phyloP scores from a whole-genome alignment of 768 basidiomycete species.

The Tricholoma furcatifolium region DNA sequence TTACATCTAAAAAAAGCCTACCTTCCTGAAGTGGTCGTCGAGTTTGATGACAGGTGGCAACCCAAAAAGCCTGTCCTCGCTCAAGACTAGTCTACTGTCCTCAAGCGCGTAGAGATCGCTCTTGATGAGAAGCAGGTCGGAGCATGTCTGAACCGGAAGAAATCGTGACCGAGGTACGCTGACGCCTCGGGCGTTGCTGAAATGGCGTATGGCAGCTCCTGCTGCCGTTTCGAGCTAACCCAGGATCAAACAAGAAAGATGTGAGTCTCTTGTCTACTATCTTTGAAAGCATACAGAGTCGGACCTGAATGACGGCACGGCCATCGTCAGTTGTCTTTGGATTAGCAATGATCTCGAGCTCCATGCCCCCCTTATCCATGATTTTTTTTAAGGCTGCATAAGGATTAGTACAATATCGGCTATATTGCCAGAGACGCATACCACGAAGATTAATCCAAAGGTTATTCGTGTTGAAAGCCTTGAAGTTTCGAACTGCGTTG shows the following conservation, averaged over 20 bases:
- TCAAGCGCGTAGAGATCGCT: conserved; percentile 75
- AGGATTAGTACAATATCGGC: not conserved
- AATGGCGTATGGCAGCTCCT: conserved; percentile 83
- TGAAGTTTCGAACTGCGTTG: conserved; percentile 62
- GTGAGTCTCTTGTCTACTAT: not conserved
- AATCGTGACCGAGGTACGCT: conserved; percentile 84
- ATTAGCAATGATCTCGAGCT: conserved; percentile 82
- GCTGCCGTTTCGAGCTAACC: conserved; percentile 70
- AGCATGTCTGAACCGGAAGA: conserved; percentile 73
- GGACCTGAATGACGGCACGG: conserved; percentile 63
- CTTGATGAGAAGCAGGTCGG: conserved; percentile 72
- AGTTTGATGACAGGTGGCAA: conserved; percentile 81
- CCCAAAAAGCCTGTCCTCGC: conserved; percentile 59
- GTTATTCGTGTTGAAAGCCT: conserved; percentile 78
- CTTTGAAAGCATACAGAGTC: not conserved
- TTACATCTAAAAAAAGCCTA: conserved; percentile 34
- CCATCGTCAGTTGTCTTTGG: conserved; percentile 69
- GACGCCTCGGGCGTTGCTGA: conserved; percentile 72
- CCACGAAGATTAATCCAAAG: conserved; percentile 44
- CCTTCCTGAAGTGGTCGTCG: conserved; percentile 84
- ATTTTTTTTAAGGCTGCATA: conserved; percentile 67
- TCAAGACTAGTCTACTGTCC: conserved; percentile 73
- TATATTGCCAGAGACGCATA: not conserved
- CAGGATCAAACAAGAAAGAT: not conserved
- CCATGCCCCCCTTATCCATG: conserved; percentile 65